Conservation (phyloP, 2,329 filamentous ascomycete genomes). For the Aspergillus flavus region DNA sequence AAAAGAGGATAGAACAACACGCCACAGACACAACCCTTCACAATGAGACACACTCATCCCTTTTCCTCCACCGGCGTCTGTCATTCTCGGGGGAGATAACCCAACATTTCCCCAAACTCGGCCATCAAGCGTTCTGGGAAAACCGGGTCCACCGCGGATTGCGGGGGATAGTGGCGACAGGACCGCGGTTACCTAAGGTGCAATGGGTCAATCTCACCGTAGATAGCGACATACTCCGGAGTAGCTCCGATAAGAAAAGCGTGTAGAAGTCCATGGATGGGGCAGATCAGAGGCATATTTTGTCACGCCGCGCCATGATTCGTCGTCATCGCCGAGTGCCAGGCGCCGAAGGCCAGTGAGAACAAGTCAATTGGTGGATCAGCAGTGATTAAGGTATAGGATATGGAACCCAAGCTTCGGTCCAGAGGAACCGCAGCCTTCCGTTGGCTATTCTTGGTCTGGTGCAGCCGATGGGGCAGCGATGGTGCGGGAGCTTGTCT, state of each 20-base stretch:
- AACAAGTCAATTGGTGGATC: neutral
- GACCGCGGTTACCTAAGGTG: conserved; percentile 5
- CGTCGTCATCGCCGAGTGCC: conserved; percentile 8
- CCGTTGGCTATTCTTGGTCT: neutral
- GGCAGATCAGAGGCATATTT: neutral
- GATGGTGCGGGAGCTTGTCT: neutral
- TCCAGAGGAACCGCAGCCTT: neutral
- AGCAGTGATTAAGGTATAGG: neutral
- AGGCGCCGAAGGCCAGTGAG: conserved; percentile 15
- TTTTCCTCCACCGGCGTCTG: conserved; percentile 1
- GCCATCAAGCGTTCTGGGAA: conserved; percentile 4
- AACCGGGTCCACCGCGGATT: conserved; percentile 6
- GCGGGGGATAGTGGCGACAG: conserved; percentile 9
- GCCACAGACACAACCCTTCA: neutral
- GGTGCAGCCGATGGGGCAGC: neutral
- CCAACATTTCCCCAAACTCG: neutral
- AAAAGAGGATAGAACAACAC: neutral
- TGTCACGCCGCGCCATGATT: conserved; percentile 7
- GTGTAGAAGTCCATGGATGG: neutral
- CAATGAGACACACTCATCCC: neutral
- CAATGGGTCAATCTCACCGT: neutral
- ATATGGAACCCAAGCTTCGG: conserved; percentile 3
- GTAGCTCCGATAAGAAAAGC: conserved; percentile 6
- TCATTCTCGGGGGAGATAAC: conserved; percentile 1
- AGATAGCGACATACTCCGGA: conserved; percentile 5